These are phyloP conservation scores for Metschnikowia peoriensis DNA, from an alignment of 805 yeast genomes.

Conservation along the genomic window DNA sequence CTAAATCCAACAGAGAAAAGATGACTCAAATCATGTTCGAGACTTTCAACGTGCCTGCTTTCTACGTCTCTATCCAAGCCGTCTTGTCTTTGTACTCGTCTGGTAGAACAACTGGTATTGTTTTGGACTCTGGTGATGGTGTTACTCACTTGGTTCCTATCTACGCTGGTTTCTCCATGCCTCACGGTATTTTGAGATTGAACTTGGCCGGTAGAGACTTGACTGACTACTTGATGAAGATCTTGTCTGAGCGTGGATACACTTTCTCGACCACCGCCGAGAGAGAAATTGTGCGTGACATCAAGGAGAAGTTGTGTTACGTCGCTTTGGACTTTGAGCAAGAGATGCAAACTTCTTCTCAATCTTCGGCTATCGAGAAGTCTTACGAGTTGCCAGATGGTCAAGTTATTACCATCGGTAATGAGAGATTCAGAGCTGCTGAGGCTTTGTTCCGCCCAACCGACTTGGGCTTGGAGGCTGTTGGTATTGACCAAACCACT, in stretches of 20 bases:
- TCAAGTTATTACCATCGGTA: constrained; percentile 98
- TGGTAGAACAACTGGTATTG: constrained; percentile 99
- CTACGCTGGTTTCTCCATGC: constrained; percentile 98
- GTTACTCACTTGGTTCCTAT: constrained; percentile 99
- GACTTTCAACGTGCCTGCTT: constrained; percentile 99
- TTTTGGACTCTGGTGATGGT: constrained; percentile 99
- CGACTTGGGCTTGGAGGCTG: constrained; percentile 85
- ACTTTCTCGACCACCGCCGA: constrained; percentile 98
- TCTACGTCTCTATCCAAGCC: constrained; percentile 98
- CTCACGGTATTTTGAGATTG: constrained; percentile 98
- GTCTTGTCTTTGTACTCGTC: constrained; percentile 97
- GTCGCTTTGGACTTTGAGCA: constrained; percentile 99
- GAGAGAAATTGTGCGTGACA: constrained; percentile 92
- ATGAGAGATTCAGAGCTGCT: constrained; percentile 99
- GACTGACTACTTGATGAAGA: constrained; percentile 98
- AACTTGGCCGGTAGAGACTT: constrained; percentile 99
- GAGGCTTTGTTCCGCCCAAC: constrained; percentile 99
- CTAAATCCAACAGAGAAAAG: constrained; percentile 99
- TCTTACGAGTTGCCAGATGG: constrained; percentile 99
- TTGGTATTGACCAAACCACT: constrained; percentile 98
- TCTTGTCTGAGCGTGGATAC: constrained; percentile 98
- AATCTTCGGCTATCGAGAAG: constrained; percentile 96
- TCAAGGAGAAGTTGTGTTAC: constrained; percentile 98
- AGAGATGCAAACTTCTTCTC: constrained; percentile 98
- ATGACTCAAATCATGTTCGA: constrained; percentile 99